Base-by-base conservation (phyloP, 1,284 basidiomycete genomes). In the Fomes fomentarius region DNA sequence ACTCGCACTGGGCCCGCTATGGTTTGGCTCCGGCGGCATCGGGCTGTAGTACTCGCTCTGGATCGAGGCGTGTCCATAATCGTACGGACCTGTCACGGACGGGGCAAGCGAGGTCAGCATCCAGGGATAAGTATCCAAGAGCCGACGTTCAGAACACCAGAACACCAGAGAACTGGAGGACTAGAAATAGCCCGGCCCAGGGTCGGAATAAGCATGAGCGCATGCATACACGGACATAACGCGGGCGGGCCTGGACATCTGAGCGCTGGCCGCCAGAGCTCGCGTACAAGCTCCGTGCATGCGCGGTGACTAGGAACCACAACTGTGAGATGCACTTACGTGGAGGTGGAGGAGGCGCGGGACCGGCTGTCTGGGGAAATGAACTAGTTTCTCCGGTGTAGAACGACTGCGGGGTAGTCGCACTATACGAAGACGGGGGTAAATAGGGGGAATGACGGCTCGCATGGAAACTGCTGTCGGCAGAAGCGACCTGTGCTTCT, bases 71-170 rank as follows among this genome's bases (percentile, higher is more conserved):
- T 31, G 58, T 54, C 34, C 45, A 15, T 47, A 37, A 14, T 54
- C 52, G 57, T 61, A 58, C 49, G 48, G 60, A 43, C 54, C 61
- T 57, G 52, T 41, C 57, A 53, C 7, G 7, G 15, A 43, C 38
- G 50, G 43, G 39, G 39, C 48, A 40, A 14, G 26, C 37, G 48
- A 19, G 31, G 37, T 52, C 31, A 41, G 31, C 21, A 33, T 33
- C 12, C 28, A 19, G 35, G 24, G n/a, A n/a, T n/a, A n/a, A n/a
- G n/a, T n/a, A 39, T 34, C 21, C 34, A 26, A 39, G 17, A 37
- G 35, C 28, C 28, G 28, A 30, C 37, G 35, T 35, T 30, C 10
- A 28, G 17, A 19, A 38, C 8, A 22, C 43, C 19, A 31, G 14
- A 34, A 11, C 35, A 43, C 14, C 17, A 12, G 38, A 10, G 26